phyloP scores from a whole-genome alignment of 768 basidiomycete genomes.

The Tylopilus sp. region DNA sequence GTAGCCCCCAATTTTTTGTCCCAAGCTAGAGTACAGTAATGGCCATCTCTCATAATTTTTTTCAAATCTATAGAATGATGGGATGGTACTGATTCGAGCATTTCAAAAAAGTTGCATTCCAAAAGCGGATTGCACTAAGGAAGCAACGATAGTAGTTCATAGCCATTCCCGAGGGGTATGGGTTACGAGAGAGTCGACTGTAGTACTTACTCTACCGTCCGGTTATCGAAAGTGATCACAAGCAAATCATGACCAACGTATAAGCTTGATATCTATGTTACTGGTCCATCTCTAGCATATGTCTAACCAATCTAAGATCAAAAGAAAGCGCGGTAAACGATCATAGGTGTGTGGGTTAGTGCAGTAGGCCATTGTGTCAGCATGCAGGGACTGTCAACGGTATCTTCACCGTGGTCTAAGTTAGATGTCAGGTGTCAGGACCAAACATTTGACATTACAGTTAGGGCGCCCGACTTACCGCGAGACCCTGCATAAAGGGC shows the following conservation, averaged over 20 bases:
- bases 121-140: too few species aligned
- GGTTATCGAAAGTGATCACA: too few species aligned
- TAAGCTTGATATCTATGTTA: slow-evolving; percentile 1
- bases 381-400: slow-evolving; percentile 85
- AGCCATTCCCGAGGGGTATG: too few species aligned
- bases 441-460: slow-evolving; percentile 1
- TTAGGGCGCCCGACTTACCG: slow-evolving; percentile 38
- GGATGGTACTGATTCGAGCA: too few species aligned
- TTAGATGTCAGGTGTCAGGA: slow-evolving; percentile 6
- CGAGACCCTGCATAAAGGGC: slow-evolving; percentile 45
- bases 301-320: not conserved
- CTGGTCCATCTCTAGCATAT: not conserved
- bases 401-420: slow-evolving; percentile 73
- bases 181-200: too few species aligned
- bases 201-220: too few species aligned
- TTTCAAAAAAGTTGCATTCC: too few species aligned
- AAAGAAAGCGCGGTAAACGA: not conserved
- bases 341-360: not conserved
- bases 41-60: too few species aligned
- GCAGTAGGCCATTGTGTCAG: slow-evolving; percentile 27
- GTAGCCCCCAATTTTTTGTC: too few species aligned
- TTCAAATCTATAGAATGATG: too few species aligned
- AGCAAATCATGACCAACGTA: not conserved
- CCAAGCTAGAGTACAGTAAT: too few species aligned
- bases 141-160: too few species aligned